phyloP scores from a whole-genome alignment of 148 eudicot species.

The Diospyros kaki region DNA sequence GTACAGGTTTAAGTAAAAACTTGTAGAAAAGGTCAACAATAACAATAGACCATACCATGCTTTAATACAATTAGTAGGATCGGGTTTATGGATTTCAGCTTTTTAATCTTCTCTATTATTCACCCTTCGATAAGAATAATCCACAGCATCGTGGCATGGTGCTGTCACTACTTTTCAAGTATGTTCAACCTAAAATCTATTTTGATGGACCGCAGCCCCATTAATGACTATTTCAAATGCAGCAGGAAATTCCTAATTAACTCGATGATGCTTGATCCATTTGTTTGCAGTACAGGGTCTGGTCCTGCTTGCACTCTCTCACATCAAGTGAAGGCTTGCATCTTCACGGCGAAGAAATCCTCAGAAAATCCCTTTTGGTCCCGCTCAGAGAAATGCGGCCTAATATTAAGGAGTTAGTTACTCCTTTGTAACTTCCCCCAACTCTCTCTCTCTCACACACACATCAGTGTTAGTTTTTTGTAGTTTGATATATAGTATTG shows the following conservation, averaged over 20 bases:
- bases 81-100: no score
- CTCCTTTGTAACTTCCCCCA: no score
- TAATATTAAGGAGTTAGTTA: no score
- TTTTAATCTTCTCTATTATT: no score
- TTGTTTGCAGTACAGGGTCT: conserved; percentile 37
- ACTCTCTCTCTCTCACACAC: conserved; percentile 5
- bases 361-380: conserved; percentile 77
- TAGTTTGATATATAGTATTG: conserved; percentile 12
- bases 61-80: no score
- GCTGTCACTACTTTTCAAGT: neutral
- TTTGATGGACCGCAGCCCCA: no score
- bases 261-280: conserved; percentile 62
- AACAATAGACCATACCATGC: no score
- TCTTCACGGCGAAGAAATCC: conserved; percentile 83
- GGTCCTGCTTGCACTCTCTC: conserved; percentile 25
- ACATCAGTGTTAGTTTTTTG: neutral
- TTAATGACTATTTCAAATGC: neutral
- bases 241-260: conserved; percentile 16
- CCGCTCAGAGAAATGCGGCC: conserved; percentile 25
- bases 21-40: neutral
- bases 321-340: conserved; percentile 78
- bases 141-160: neutral
- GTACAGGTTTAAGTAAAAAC: neutral
- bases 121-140: neutral
- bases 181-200: no score